Evolutionary conservation across 495 filamentous ascomycete species (phyloP).

Genomic region (Hypoxylon fragiforme): DNA sequence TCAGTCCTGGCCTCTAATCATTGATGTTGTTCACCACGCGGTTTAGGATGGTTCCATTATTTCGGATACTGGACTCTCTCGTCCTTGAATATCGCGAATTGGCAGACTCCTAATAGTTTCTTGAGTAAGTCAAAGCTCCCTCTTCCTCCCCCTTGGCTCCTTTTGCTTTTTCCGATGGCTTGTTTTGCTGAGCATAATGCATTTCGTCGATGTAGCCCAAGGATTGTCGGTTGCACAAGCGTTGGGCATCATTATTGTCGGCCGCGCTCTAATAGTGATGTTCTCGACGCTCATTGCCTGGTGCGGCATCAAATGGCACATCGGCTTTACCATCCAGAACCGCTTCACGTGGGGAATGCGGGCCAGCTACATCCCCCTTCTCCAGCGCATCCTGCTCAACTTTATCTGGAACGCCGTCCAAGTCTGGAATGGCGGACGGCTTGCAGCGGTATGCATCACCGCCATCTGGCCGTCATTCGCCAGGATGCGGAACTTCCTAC

Average conservation of each 20-base stretch:
- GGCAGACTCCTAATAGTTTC: constrained; percentile 45
- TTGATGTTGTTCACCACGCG: constrained; percentile 5
- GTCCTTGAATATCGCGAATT: constrained; percentile 40
- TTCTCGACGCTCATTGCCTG: constrained; percentile 45
- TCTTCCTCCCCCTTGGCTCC: too few relatives aligned
- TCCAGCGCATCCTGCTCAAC: constrained; percentile 33
- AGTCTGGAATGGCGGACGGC: constrained; percentile 37
- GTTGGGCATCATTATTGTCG: constrained; percentile 39
- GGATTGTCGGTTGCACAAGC: constrained; percentile 44
- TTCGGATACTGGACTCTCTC: constrained; percentile 37
- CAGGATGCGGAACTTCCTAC: constrained; percentile 45
- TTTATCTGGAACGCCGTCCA: constrained; percentile 37
- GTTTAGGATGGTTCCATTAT: constrained; percentile 35
- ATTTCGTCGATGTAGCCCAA: constrained; percentile 22
- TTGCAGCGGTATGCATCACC: constrained; percentile 41
- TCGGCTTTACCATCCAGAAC: constrained; percentile 45
- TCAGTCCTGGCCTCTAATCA: not conserved
- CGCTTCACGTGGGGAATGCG: constrained; percentile 40
- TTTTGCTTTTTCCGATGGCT: too few relatives aligned
- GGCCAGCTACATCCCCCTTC: constrained; percentile 29
- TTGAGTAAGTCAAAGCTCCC: constrained; percentile 40
- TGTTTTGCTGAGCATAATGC: too few relatives aligned
- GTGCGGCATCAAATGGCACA: constrained; percentile 43
- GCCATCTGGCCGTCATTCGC: constrained; percentile 49
- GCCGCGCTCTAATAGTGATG: constrained; percentile 35